phyloP scores from a whole-genome alignment of 2,329 filamentous ascomycete species.

The Cordyceps fumosorosea region DNA sequence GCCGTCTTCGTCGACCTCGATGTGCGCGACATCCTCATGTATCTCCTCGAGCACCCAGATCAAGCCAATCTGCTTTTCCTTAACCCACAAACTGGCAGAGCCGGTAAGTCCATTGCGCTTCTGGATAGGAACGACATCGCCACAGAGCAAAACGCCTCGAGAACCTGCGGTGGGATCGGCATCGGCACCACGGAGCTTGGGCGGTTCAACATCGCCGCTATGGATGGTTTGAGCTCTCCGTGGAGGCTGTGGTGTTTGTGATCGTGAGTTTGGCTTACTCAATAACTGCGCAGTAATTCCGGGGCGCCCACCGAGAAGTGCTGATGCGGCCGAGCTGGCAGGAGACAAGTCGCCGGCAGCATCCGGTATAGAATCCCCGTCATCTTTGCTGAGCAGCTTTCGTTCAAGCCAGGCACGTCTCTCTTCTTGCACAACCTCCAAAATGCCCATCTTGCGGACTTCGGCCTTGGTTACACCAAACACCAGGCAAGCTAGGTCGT shows the following conservation, averaged over 20 bases:
- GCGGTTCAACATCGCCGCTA: conserved; percentile 46
- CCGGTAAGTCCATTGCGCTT: conserved; percentile 90
- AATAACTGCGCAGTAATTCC: conserved; percentile 84
- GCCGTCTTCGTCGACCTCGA: conserved; percentile 73
- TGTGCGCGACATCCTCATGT: conserved; percentile 78
- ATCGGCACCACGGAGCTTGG: conserved; percentile 46
- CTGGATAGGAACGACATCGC: conserved; percentile 96
- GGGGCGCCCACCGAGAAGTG: conserved; percentile 59
- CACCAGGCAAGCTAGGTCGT: conserved; percentile 92
- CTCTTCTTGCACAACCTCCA: conserved; percentile 91
- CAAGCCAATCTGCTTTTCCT: conserved; percentile 86
- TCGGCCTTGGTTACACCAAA: conserved; percentile 98
- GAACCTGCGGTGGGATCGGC: conserved; percentile 71
- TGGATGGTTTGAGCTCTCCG: conserved; percentile 60
- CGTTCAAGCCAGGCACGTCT: conserved; percentile 82
- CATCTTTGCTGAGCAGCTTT: conserved; percentile 58
- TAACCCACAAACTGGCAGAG: conserved; percentile 95
- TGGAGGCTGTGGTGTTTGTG: conserved; percentile 46
- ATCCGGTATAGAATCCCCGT: conserved; percentile 26
- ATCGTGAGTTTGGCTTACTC: conserved; percentile 66
- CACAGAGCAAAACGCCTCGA: conserved; percentile 83
- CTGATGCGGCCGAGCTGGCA: conserved; percentile 37
- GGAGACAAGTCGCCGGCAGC: conserved; percentile 29
- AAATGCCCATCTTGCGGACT: conserved; percentile 86
- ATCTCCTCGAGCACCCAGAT: conserved; percentile 99